These are phyloP conservation scores for Lepiota subincarnata DNA, from an alignment of 768 basidiomycete species.

Conservation along the genomic window DNA sequence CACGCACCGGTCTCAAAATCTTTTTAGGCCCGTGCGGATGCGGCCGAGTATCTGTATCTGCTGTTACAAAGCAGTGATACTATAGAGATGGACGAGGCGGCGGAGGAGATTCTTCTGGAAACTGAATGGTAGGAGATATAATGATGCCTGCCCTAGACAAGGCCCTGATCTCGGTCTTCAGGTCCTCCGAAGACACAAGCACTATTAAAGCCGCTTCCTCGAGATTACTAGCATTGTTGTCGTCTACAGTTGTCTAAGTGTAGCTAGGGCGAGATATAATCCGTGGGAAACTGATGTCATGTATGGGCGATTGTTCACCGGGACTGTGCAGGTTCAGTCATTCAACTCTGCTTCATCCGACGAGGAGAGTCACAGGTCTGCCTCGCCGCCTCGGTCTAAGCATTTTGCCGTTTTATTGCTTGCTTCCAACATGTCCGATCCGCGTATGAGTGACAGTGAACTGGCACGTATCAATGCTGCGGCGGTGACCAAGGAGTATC, in stretches of 20 bases:
- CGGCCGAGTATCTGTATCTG: slow-evolving; percentile 81
- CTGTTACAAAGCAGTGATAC: slow-evolving; percentile 69
- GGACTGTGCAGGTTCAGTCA: slow-evolving; percentile 3
- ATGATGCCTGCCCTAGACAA: no score
- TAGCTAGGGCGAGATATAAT: neutral
- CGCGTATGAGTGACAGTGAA: slow-evolving; percentile 68
- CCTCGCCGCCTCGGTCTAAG: neutral
- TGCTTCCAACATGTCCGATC: slow-evolving; percentile 36
- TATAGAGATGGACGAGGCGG: slow-evolving; percentile 52
- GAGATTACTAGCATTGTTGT: slow-evolving; percentile 28
- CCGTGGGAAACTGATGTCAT: slow-evolving; percentile 12
- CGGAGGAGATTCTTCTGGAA: slow-evolving; percentile 70
- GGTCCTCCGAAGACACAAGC: slow-evolving; percentile 43
- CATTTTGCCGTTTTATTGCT: no score
- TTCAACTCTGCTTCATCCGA: neutral
- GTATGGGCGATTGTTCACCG: neutral
- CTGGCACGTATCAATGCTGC: slow-evolving; percentile 81
- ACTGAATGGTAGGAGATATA: slow-evolving; percentile 65
- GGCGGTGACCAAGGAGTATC: slow-evolving; percentile 85
- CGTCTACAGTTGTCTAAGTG: neutral
- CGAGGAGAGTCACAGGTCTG: neutral
- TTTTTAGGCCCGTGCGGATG: slow-evolving; percentile 67
- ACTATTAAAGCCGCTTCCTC: slow-evolving; percentile 36
- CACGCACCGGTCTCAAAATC: slow-evolving; percentile 11
- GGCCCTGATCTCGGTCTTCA: slow-evolving; percentile 17